These are phyloP conservation scores for Calonectria multiphialidica DNA, from an alignment of 2,329 filamentous ascomycete species.

Conservation along the genomic window DNA sequence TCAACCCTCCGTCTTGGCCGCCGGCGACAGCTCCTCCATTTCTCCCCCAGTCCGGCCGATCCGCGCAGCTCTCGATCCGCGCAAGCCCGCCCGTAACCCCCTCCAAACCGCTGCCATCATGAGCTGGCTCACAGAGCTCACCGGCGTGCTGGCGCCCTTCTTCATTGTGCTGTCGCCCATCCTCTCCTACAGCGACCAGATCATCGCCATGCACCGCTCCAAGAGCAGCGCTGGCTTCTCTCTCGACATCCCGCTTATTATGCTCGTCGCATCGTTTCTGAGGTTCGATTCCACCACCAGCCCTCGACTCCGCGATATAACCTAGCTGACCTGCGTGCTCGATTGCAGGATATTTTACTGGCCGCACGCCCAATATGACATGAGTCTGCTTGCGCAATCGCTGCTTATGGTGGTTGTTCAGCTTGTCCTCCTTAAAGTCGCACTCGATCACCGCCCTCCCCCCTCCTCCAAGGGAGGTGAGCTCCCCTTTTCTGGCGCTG, in stretches of 20 bases:
- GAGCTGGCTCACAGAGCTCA: constrained; percentile 45
- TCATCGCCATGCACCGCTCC: constrained; percentile 71
- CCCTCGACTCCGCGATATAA: constrained; percentile 3
- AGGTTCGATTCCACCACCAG: constrained; percentile 59
- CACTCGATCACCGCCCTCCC: constrained; percentile 74
- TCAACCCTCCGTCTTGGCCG: background rate
- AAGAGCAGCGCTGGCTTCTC: constrained; percentile 78
- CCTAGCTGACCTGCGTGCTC: constrained; percentile 34
- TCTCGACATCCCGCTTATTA: constrained; percentile 78
- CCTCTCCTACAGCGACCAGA: constrained; percentile 75
- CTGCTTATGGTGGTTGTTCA: constrained; percentile 76
- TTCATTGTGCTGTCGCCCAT: constrained; percentile 75
- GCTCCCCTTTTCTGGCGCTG: constrained; percentile 70
- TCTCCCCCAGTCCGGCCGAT: constrained; percentile 17
- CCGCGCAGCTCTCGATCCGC: background rate
- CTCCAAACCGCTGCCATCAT: constrained; percentile 56
- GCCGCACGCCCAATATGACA: constrained; percentile 74
- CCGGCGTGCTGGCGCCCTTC: constrained; percentile 70
- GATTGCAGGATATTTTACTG: constrained; percentile 75
- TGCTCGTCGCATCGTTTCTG: constrained; percentile 76
- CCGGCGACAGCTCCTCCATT: constrained; percentile 7
- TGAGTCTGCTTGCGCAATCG: constrained; percentile 72
- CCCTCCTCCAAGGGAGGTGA: constrained; percentile 72
- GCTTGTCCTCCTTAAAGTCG: constrained; percentile 73
- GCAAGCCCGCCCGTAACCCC: constrained; percentile 55